A percentile compares a stretch with the other conserved stretches of the same genome.
Conservation (phyloP, 352 stramenopile species). For the Ophiocytium majus region DNA sequence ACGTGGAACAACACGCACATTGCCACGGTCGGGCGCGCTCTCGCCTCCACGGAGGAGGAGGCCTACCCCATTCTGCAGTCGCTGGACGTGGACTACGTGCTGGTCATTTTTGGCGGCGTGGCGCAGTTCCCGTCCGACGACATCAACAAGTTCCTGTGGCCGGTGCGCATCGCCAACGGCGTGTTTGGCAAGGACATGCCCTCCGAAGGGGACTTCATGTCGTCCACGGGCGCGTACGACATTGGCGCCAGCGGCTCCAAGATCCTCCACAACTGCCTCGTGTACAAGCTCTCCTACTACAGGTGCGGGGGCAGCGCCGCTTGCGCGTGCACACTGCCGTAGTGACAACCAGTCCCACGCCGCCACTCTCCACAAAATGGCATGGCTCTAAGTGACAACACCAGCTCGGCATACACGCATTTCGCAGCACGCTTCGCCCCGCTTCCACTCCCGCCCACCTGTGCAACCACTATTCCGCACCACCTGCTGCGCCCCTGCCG, state of each 20-base stretch:
- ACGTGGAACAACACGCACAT: slow-evolving; percentile 97
- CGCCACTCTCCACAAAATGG: too few relatives aligned
- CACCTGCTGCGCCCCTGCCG: too few relatives aligned
- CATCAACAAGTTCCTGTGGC: slow-evolving; percentile 88
- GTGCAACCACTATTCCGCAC: too few relatives aligned
- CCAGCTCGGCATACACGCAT: too few relatives aligned
- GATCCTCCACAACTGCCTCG: slow-evolving; percentile 79
- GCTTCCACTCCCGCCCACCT: too few relatives aligned
- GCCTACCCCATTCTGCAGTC: slow-evolving; percentile 77
- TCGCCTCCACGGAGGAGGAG: slow-evolving; percentile 76
- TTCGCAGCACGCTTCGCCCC: too few relatives aligned
- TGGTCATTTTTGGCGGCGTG: slow-evolving; percentile 82
- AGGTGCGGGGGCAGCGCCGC: too few relatives aligned
- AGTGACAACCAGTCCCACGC: too few relatives aligned
- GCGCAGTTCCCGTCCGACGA: slow-evolving; percentile 79
- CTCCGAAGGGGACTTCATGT: slow-evolving; percentile 76
- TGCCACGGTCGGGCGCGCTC: slow-evolving; percentile 79
- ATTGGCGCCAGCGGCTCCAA: slow-evolving; percentile 73
- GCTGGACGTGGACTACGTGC: slow-evolving; percentile 85
- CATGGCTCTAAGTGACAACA: too few relatives aligned
- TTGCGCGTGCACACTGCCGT: too few relatives aligned
- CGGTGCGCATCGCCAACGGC: slow-evolving; percentile 81
- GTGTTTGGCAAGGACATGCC: slow-evolving; percentile 77
- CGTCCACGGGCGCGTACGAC: slow-evolving; percentile 73
- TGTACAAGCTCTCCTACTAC: slow-evolving; percentile 90